Evolutionary conservation across 1,139 yeast species (phyloP), one percentile per base, ranked within the genome.

Genomic region (Pichia sp.): DNA sequence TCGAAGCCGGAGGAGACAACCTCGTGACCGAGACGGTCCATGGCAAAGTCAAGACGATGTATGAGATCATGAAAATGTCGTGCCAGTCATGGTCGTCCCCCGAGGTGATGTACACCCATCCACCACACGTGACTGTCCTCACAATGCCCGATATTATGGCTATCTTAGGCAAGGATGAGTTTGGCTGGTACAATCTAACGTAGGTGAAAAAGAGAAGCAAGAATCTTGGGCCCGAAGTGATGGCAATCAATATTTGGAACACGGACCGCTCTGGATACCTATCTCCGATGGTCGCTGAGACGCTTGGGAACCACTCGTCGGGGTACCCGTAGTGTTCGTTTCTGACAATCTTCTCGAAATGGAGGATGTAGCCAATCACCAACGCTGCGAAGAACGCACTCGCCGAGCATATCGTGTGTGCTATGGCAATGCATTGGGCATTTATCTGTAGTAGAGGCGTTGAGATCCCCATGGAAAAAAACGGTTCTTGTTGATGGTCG

Each of bases 281-380:
- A 68, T 93, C 99, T 51, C 99, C 99, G 67, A 93, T 93, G 1
- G 99, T 82, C 1, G 99, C 98, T 34, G 96, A 87, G 2, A 93
- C 99, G 64, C 95, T 86, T 1, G 99, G 99, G 67, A 93, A 92
- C 99, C 99, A 93, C 71, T 93, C 99, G 57, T 91, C 95, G 1
- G 99, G 99, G 67, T 89, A 93, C 0, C 96, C 95, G 67, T 76
- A 92, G 59, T 83, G 81, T 48, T 93, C 86, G 69, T 93, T 93
- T 64, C 84, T 77, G 12, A 93, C 97, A 66, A 93, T 93, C 69
- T 93, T 92, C 59, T 86, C 75, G 69, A 84, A 91, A 70, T 91
- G 97, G 17, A 91, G 75, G 57, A 75, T 75, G 61, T 81, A 81
- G 5, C 96, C 97, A 42, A 87, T 83, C 0, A 77, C 69, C 41